These are phyloP conservation scores for Coniosporium apollinis DNA, from an alignment of 495 filamentous ascomycete species.

Conservation along the genomic window DNA sequence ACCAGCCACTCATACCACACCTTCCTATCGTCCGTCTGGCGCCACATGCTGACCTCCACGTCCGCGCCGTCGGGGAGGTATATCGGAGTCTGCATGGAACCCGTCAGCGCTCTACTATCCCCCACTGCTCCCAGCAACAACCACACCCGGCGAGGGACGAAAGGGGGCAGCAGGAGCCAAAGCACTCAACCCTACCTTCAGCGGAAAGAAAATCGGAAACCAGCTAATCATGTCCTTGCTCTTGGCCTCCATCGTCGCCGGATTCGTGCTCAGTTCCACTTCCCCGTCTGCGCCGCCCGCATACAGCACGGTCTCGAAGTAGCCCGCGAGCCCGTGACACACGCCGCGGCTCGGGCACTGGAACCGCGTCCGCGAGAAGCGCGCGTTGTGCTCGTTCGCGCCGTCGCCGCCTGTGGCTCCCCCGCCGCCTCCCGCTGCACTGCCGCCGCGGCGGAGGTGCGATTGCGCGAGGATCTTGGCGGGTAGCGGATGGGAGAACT, in stretches of 20 bases:
- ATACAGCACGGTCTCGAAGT: slow-evolving; percentile 90
- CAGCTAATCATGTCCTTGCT: slow-evolving; percentile 95
- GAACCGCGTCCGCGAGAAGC: slow-evolving; percentile 59
- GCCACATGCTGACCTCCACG: slow-evolving; percentile 81
- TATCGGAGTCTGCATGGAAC: slow-evolving; percentile 50
- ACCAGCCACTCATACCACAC: slow-evolving; percentile 99
- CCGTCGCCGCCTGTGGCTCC: slow-evolving; percentile 31
- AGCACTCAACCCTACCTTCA: slow-evolving; percentile 53
- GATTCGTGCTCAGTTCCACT: slow-evolving; percentile 85
- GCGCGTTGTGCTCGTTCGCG: slow-evolving; percentile 75
- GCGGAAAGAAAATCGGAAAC: slow-evolving; percentile 96
- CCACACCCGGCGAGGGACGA: background rate
- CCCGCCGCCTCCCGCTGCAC: slow-evolving; percentile 25
- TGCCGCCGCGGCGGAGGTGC: slow-evolving; percentile 41
- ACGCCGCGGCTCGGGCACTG: slow-evolving; percentile 56
- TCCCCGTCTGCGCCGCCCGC: background rate
- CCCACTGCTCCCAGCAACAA: background rate
- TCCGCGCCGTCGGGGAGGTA: slow-evolving; percentile 74
- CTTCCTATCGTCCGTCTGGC: slow-evolving; percentile 83
- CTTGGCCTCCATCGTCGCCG: slow-evolving; percentile 80
- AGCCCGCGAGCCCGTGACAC: slow-evolving; percentile 81
- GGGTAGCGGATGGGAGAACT: slow-evolving; percentile 45
- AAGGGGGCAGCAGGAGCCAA: background rate
- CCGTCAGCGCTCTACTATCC: too few relatives aligned
- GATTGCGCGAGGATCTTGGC: slow-evolving; percentile 31